Evolutionary conservation across 371 early-diverging fungal genomes (phyloP).

Genomic region (Mucor circinelloides): DNA sequence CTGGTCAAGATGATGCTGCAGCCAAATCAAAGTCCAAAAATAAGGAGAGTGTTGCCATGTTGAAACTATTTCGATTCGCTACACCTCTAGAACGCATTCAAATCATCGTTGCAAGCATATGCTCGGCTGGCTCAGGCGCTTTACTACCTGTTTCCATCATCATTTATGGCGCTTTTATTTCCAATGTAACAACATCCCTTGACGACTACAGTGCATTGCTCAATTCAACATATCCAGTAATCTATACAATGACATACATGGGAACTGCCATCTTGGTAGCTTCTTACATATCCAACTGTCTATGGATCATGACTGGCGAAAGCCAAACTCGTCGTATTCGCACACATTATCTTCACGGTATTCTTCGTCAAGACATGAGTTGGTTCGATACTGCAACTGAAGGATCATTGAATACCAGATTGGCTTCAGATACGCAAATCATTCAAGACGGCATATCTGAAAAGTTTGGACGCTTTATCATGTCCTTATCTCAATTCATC

Average conservation of each 20-base stretch:
- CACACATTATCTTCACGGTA: conserved; percentile 58
- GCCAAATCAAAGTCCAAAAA: conserved; percentile 15
- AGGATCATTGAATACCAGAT: conserved; percentile 70
- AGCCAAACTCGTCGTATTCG: conserved; percentile 38
- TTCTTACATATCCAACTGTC: conserved; percentile 33
- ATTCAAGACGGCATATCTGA: conserved; percentile 86
- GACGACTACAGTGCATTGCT: conserved; percentile 3
- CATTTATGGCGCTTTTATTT: conserved; percentile 38
- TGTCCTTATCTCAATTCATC: conserved; percentile 41
- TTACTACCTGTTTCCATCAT: conserved; percentile 40
- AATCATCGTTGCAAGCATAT: conserved; percentile 26
- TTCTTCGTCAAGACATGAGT: conserved; percentile 82
- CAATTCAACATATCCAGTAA: conserved; percentile 17
- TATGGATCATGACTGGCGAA: conserved; percentile 40
- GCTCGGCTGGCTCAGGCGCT: conserved; percentile 33
- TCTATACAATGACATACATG: conserved; percentile 35
- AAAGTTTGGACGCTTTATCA: conserved; percentile 77
- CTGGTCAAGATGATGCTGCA: too few relatives aligned
- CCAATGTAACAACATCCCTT: background rate
- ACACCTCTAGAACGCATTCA: conserved; percentile 21
- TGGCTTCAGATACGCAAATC: conserved; percentile 72
- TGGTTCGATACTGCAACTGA: conserved; percentile 79
- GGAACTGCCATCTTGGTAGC: conserved; percentile 32
- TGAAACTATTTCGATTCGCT: conserved; percentile 41
- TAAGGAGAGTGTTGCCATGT: conserved; percentile 31